These are phyloP conservation scores for Neohortaea acidophila DNA, from an alignment of 495 filamentous ascomycete genomes.

Conservation along the genomic window DNA sequence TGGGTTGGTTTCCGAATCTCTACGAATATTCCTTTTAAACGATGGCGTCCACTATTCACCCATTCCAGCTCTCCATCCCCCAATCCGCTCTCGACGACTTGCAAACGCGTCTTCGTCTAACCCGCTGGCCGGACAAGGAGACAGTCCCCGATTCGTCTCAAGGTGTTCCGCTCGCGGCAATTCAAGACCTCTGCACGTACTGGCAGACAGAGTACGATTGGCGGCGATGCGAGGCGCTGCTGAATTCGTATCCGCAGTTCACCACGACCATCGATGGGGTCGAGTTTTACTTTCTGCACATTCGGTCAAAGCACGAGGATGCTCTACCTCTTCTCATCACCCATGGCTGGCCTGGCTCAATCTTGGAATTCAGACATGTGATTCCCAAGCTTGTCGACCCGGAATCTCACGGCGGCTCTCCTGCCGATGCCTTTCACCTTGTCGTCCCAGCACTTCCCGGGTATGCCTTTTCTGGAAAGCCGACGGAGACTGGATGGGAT, in stretches of 20 bases:
- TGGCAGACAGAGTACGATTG: conserved; percentile 3
- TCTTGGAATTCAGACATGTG: conserved; percentile 3
- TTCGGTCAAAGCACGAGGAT: background rate
- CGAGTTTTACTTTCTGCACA: conserved; percentile 2
- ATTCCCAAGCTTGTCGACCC: background rate
- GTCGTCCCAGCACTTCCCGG: conserved; percentile 3
- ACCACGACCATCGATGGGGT: background rate
- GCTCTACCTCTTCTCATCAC: background rate
- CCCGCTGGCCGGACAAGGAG: background rate
- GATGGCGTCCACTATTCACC: background rate
- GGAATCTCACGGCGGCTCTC: background rate
- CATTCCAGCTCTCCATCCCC: background rate
- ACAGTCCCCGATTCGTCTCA: conserved; percentile 1
- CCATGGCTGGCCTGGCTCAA: conserved; percentile 4
- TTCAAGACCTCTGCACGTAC: background rate
- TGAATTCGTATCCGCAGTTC: background rate
- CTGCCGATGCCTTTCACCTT: background rate
- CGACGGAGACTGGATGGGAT: conserved; percentile 1
- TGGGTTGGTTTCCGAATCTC: no score
- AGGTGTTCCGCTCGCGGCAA: background rate
- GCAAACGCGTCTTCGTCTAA: background rate
- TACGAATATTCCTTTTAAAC: no score
- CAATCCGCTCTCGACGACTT: conserved; percentile 1
- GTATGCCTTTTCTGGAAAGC: conserved; percentile 1
- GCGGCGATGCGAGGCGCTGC: background rate